Base-by-base conservation (phyloP, 805 yeast genomes). In the Barnettozyma sucrosica region DNA sequence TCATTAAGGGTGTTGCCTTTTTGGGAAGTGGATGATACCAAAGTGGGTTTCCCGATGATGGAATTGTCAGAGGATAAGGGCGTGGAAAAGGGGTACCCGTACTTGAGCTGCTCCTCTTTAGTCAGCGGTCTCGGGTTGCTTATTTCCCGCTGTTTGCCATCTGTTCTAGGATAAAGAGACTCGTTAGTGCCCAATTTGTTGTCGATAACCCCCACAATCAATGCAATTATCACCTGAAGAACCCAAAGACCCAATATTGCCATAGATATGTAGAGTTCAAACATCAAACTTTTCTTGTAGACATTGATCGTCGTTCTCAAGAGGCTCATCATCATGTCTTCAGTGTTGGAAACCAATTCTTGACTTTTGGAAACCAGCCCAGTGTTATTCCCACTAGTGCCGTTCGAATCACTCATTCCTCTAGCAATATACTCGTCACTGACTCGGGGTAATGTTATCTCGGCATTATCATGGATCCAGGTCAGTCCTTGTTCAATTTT, bases 381-480 rank as follows among this genome's bases (percentile, higher is more conserved):
- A 9, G 14, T 18, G 23, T 21, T 44, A 28, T 53, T 41, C 1
- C 47, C 32, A 21, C 48, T 30, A 33, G 51, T 21, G 9, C 43
- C 23, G 28, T 41, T 32, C 26, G 48, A 24, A 7, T 38, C 47
- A 14, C 16, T 46, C 14, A 65, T 20, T 3, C 56, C 57, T 26
- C 51, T 36, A 7, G 58, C 38, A 2, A 72, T 45, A 21, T 66
- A 66, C 5, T 61, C 51, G 10, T 62, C 62, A 41, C 68, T 69
- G 14, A 82, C 63, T 37, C 70, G 55, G 0, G 95, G 95, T 1
- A 88, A 59, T 1, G 67, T 53, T 2, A 89, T 65, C 14, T 78
- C 70, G 3, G 89, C 71, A 52, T 85, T 70, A 32, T 82, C 68
- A 55, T 83, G 71, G 2, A 89, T 67, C 97, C 97, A 93, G 2